phyloP scores from a whole-genome alignment of 768 basidiomycete species.

The Leccinellum rugosiceps region DNA sequence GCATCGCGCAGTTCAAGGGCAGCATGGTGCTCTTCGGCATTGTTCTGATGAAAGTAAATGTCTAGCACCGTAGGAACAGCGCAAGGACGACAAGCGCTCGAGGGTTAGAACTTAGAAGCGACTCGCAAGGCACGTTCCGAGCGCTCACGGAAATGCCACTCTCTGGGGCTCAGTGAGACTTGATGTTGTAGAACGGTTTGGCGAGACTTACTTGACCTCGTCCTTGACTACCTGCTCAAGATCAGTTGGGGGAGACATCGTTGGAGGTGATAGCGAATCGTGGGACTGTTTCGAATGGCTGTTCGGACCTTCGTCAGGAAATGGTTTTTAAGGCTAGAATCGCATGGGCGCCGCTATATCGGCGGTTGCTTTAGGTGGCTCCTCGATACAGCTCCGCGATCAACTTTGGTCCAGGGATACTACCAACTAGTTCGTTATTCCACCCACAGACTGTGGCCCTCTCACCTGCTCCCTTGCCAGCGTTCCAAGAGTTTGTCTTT shows the following conservation, averaged over 20 bases:
- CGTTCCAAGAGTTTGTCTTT: too few species aligned
- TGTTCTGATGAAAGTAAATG: slow-evolving; percentile 76
- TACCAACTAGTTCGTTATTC: too few species aligned
- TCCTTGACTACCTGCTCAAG: slow-evolving; percentile 53
- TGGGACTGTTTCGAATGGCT: too few species aligned
- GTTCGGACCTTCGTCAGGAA: too few species aligned
- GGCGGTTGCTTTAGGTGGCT: too few species aligned
- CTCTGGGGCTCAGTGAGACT: slow-evolving; percentile 36
- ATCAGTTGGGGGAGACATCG: slow-evolving; percentile 42
- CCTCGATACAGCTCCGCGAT: too few species aligned
- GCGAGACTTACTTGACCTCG: slow-evolving; percentile 57
- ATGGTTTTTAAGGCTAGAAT: too few species aligned
- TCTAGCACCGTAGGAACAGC: slow-evolving; percentile 39
- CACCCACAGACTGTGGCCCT: too few species aligned
- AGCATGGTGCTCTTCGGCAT: slow-evolving; percentile 55
- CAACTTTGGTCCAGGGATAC: too few species aligned
- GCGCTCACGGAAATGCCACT: slow-evolving; percentile 75
- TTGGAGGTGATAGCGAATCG: too few species aligned
- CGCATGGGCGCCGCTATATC: too few species aligned
- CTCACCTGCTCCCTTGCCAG: too few species aligned
- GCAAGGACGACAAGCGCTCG: background rate
- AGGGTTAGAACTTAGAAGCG: slow-evolving; percentile 1
- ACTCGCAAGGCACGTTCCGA: background rate
- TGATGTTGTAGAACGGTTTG: background rate
- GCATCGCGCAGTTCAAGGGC: slow-evolving; percentile 70